Evolutionary conservation across 257 asterid species (phyloP).

Genomic region (Jasminum sambac): DNA sequence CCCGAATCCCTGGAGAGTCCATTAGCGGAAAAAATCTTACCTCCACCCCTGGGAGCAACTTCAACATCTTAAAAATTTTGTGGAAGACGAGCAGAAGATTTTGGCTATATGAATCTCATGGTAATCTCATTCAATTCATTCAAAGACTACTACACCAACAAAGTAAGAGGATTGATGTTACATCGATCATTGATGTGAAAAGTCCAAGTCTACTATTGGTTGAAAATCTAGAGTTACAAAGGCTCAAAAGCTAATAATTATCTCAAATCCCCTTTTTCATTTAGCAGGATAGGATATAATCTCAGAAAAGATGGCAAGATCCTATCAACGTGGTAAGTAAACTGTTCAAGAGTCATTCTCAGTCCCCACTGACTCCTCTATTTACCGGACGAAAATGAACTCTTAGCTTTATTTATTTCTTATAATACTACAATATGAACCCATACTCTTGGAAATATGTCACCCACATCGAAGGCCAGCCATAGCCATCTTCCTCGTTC

Average conservation of each 20-base stretch:
- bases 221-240: too few species aligned
- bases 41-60: too few species aligned
- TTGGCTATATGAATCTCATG: too few species aligned
- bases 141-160: too few species aligned
- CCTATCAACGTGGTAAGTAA: conserved; percentile 21
- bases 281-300: conserved; percentile 4
- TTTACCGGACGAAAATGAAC: conserved; percentile 19
- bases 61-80: too few species aligned
- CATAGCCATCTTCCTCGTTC: not conserved
- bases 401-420: conserved; percentile 7
- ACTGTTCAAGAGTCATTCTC: not conserved
- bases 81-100: too few species aligned
- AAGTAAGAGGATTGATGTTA: too few species aligned
- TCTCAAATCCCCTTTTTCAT: not conserved
- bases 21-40: too few species aligned
- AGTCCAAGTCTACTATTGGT: too few species aligned
- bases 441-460: not conserved
- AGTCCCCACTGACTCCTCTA: not conserved
- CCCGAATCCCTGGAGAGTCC: too few species aligned
- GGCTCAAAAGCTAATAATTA: not conserved
- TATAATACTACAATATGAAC: not conserved
- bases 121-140: too few species aligned
- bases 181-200: too few species aligned
- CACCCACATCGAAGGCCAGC: not conserved
- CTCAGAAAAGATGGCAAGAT: conserved; percentile 21